Conservation (phyloP, 1,284 basidiomycete genomes). For the Phlebopus sp. region DNA sequence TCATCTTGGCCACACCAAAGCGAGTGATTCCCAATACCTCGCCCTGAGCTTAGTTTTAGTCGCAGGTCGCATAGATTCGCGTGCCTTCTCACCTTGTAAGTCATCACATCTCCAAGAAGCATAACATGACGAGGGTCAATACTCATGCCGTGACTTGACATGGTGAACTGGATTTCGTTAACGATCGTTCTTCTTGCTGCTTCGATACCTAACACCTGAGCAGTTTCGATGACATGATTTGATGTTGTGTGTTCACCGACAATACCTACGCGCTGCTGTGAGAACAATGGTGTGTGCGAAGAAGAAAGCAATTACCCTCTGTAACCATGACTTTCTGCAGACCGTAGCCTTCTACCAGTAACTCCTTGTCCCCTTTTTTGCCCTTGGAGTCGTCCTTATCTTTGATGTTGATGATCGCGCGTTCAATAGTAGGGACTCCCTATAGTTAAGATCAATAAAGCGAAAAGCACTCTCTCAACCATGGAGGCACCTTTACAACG, state of each 20-base stretch:
- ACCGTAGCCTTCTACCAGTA: slow-evolving; percentile 97
- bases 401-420: slow-evolving; percentile 92
- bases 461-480: not conserved
- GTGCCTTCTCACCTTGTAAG: slow-evolving; percentile 78
- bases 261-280: slow-evolving; percentile 57
- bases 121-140: slow-evolving; percentile 99
- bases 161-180: slow-evolving; percentile 97
- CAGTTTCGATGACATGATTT: slow-evolving; percentile 97
- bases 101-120: slow-evolving; percentile 98
- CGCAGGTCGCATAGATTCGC: not conserved
- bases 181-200: slow-evolving; percentile 94
- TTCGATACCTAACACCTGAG: slow-evolving; percentile 94
- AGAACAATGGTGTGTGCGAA: not conserved
- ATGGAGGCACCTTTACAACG: slow-evolving; percentile 74
- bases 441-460: slow-evolving; percentile 26
- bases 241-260: slow-evolving; percentile 90
- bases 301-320: slow-evolving; percentile 62
- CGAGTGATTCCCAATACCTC: slow-evolving; percentile 98
- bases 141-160: slow-evolving; percentile 97
- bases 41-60: slow-evolving; percentile 50
- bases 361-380: slow-evolving; percentile 80
- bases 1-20: slow-evolving; percentile 99
- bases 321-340: slow-evolving; percentile 96
- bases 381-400: slow-evolving; percentile 75
- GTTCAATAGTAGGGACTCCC: slow-evolving; percentile 83